phyloP scores from a whole-genome alignment of 2,329 filamentous ascomycete genomes.

The Claviceps africana region DNA sequence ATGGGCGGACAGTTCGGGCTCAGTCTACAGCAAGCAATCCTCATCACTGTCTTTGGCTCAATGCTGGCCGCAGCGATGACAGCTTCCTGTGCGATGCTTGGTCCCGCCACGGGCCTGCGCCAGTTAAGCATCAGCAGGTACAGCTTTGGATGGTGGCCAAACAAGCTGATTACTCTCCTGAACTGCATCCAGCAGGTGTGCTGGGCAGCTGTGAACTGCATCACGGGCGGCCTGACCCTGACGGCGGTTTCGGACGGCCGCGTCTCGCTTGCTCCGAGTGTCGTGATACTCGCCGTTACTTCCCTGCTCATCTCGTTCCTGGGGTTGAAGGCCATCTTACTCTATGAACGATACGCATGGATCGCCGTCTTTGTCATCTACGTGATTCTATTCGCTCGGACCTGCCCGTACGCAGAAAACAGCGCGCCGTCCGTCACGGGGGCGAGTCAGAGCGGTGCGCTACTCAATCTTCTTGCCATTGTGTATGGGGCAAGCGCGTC shows the following conservation, averaged over 20 bases:
- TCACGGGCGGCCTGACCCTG: constrained; percentile 35
- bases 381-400: constrained; percentile 33
- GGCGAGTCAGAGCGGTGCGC: constrained; percentile 22
- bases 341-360: constrained; percentile 37
- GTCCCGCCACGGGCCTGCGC: constrained; percentile 33
- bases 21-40: constrained; percentile 27
- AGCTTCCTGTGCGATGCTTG: constrained; percentile 36
- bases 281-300: constrained; percentile 35
- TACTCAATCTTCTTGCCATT: constrained; percentile 29
- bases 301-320: constrained; percentile 37
- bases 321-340: constrained; percentile 33
- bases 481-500: constrained; percentile 35
- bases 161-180: constrained; percentile 33
- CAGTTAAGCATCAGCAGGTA: constrained; percentile 37
- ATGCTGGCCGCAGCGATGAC: constrained; percentile 20
- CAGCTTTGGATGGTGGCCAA: constrained; percentile 36
- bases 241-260: constrained; percentile 29
- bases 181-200: constrained; percentile 26
- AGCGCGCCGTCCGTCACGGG: constrained; percentile 19
- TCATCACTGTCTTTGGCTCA: constrained; percentile 31
- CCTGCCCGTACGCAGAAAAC: constrained; percentile 26
- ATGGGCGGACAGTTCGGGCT: constrained; percentile 35
- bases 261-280: constrained; percentile 36
- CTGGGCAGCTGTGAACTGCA: constrained; percentile 36
- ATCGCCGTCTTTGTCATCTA: constrained; percentile 33